phyloP scores from a whole-genome alignment of 192 early-diverging fungal genomes.

The Mortierella hygrophila region DNA sequence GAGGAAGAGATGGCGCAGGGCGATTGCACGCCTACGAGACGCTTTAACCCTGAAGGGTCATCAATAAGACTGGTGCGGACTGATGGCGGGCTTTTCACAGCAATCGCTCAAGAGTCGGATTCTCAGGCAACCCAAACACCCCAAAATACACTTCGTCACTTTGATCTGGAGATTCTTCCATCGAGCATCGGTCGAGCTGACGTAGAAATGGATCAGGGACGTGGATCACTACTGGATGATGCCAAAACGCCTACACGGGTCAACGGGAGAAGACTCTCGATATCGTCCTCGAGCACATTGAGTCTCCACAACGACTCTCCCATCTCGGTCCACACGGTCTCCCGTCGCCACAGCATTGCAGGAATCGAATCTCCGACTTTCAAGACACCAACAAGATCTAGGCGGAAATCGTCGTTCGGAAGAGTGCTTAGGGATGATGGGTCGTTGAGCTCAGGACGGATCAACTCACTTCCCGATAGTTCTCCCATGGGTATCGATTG shows the following conservation, averaged over 20 bases:
- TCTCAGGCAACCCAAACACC: neutral
- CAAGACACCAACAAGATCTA: neutral
- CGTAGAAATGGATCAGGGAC: neutral
- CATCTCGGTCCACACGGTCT: neutral
- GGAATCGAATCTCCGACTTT: conserved; percentile 12
- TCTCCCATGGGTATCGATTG: conserved; percentile 17
- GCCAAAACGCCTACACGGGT: neutral
- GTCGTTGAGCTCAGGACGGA: neutral
- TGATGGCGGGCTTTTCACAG: neutral
- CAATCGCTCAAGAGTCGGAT: neutral
- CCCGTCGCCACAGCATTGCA: neutral
- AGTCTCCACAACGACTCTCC: conserved; percentile 5
- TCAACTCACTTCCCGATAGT: neutral
- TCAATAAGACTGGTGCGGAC: neutral
- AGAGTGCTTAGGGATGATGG: neutral
- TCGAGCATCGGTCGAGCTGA: neutral
- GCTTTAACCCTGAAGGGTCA: neutral
- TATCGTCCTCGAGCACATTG: conserved; percentile 12
- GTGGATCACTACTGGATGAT: neutral
- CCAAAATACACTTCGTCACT: neutral
- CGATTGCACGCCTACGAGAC: neutral
- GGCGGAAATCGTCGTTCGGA: neutral
- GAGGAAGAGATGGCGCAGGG: neutral
- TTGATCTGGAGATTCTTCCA: neutral
- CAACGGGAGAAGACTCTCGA: conserved; percentile 2